phyloP scores from a whole-genome alignment of 345 rosid genomes.

The Ailanthus altissimus region DNA sequence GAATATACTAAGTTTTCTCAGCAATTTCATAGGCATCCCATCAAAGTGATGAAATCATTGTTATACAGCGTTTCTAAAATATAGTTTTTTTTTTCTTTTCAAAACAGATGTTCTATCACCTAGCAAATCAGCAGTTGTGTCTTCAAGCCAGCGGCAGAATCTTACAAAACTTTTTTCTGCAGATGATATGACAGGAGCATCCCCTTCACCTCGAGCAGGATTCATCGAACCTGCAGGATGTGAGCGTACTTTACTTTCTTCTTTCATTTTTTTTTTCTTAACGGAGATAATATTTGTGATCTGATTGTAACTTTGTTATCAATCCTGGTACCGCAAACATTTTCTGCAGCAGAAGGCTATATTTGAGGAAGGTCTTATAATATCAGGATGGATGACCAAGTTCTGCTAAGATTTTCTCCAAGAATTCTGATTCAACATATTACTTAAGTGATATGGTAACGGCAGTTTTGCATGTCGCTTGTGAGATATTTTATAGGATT shows the following conservation, averaged over 20 bases:
- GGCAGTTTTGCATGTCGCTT: constrained; percentile 20
- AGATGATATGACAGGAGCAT: constrained; percentile 43
- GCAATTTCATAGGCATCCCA: constrained; percentile 12
- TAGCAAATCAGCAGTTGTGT: constrained; percentile 39
- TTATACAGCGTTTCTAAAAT: too few relatives aligned
- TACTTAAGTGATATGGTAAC: constrained; percentile 92
- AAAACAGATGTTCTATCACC: constrained; percentile 45
- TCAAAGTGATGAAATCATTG: background rate
- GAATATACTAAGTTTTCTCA: background rate
- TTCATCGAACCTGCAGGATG: constrained; percentile 60
- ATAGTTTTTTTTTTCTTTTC: too few relatives aligned
- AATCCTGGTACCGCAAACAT: constrained; percentile 37
- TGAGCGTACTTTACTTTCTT: constrained; percentile 37
- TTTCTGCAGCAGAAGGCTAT: constrained; percentile 90
- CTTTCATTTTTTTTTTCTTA: background rate
- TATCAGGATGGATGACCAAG: constrained; percentile 89
- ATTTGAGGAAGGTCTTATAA: constrained; percentile 97
- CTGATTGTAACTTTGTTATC: constrained; percentile 19
- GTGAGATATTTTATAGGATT: constrained; percentile 3
- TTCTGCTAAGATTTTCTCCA: constrained; percentile 89
- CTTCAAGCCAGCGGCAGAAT: constrained; percentile 51
- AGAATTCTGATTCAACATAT: constrained; percentile 82
- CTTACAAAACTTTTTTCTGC: constrained; percentile 39
- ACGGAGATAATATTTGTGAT: constrained; percentile 20
- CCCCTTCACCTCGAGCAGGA: constrained; percentile 38